Evolutionary conservation across 78 protist species (phyloP).

Genomic region (slime mould (Dictyostelium discoideum)): DNA sequence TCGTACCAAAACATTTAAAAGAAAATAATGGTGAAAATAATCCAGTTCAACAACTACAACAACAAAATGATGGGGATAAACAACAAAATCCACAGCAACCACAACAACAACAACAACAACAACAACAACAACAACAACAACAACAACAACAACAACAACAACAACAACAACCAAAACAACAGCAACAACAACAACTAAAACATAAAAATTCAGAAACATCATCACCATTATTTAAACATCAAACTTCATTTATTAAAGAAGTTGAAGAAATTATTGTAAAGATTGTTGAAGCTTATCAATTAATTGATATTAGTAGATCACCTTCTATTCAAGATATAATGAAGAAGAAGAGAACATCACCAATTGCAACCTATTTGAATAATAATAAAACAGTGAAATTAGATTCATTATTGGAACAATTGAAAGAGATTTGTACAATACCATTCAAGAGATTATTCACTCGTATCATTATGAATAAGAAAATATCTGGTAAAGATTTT

Average conservation of each 20-base stretch:
- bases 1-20: not conserved
- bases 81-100: not conserved
- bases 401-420: not conserved
- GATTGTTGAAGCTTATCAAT: not conserved
- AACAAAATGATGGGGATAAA: not conserved
- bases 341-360: not conserved
- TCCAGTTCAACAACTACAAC: not conserved
- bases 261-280: not conserved
- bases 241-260: not conserved
- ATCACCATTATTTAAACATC: not conserved
- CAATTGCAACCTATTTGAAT: not conserved
- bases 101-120: not conserved
- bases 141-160: not conserved
- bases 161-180: not conserved
- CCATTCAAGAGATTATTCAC: constrained; percentile 37
- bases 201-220: not conserved
- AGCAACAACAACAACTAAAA: not conserved
- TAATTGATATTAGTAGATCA: not conserved
- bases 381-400: not conserved
- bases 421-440: not conserved
- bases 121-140: no score
- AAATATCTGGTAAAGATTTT: constrained; percentile 28
- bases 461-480: constrained; percentile 75
- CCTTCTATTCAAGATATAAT: not conserved
- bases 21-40: not conserved